Conservation (phyloP, 2,329 filamentous ascomycete species). For the Nothophoma quercina region DNA sequence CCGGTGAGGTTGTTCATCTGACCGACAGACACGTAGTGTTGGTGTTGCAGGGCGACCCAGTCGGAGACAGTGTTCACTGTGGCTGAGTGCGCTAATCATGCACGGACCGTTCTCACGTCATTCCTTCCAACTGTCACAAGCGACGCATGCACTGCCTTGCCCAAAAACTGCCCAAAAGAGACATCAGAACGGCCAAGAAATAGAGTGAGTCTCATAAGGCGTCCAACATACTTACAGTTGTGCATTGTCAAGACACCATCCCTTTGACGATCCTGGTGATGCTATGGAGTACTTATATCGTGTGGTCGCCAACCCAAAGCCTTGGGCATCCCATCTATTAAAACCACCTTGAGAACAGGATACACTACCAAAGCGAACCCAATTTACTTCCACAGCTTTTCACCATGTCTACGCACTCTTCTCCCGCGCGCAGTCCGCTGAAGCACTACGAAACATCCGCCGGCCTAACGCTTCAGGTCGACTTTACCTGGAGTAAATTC, state of each 20-base stretch:
- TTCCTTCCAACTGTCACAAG: background rate
- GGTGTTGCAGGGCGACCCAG: background rate
- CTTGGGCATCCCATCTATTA: background rate
- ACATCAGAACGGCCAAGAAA: conserved; percentile 9
- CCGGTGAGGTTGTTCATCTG: background rate
- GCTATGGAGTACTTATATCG: conserved; percentile 3
- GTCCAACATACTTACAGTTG: background rate
- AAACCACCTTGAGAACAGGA: background rate
- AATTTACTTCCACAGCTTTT: background rate
- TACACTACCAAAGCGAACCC: background rate
- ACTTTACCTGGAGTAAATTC: conserved; percentile 32
- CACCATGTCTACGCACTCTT: conserved; percentile 6
- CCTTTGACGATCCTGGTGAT: background rate
- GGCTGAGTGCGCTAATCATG: background rate
- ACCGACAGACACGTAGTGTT: background rate
- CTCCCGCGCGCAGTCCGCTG: background rate
- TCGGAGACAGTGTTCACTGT: background rate
- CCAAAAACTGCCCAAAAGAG: conserved; percentile 7
- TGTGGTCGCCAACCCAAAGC: background rate
- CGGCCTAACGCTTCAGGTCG: conserved; percentile 25
- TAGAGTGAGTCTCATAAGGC: conserved; percentile 2
- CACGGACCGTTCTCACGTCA: conserved; percentile 9
- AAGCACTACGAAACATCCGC: conserved; percentile 1
- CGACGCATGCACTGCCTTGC: conserved; percentile 1
- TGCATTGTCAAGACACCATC: background rate